phyloP scores from a whole-genome alignment of 192 early-diverging fungal species.

The Coemansia sp. region DNA sequence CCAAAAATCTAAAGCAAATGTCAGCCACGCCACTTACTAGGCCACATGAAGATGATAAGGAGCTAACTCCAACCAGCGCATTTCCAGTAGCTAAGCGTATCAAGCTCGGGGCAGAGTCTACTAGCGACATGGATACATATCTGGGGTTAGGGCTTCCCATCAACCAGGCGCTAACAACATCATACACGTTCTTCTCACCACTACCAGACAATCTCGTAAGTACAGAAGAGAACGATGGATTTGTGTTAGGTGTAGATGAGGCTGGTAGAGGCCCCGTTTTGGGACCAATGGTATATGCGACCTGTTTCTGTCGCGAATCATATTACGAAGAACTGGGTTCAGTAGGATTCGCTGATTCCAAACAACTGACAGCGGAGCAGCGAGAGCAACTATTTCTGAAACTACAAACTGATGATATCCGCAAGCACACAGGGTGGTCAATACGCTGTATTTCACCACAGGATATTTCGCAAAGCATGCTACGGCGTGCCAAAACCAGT shows the following conservation, averaged over 20 bases:
- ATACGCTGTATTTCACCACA: constrained; percentile 80
- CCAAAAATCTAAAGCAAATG: neutral
- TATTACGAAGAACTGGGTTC: constrained; percentile 63
- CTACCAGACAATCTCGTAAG: neutral
- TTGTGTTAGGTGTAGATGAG: constrained; percentile 91
- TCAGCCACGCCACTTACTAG: neutral
- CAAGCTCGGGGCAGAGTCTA: neutral
- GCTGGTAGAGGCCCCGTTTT: constrained; percentile 96
- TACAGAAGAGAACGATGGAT: constrained; percentile 16
- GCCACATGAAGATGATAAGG: constrained; percentile 4
- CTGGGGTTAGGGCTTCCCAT: constrained; percentile 25
- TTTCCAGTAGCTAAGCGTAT: constrained; percentile 11
- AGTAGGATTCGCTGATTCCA: constrained; percentile 94
- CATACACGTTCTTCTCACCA: constrained; percentile 44
- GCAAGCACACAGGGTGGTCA: constrained; percentile 79
- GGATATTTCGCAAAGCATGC: constrained; percentile 92
- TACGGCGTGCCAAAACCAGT: constrained; percentile 81
- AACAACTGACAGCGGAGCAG: constrained; percentile 76
- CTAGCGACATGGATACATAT: constrained; percentile 5
- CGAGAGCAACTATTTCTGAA: constrained; percentile 69
- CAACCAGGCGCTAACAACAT: constrained; percentile 20
- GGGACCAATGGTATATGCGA: constrained; percentile 96
- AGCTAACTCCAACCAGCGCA: neutral
- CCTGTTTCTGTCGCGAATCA: constrained; percentile 73
- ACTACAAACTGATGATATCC: constrained; percentile 50